Conservation (phyloP, 73 alveolate species). For the Halteria grandinella region DNA sequence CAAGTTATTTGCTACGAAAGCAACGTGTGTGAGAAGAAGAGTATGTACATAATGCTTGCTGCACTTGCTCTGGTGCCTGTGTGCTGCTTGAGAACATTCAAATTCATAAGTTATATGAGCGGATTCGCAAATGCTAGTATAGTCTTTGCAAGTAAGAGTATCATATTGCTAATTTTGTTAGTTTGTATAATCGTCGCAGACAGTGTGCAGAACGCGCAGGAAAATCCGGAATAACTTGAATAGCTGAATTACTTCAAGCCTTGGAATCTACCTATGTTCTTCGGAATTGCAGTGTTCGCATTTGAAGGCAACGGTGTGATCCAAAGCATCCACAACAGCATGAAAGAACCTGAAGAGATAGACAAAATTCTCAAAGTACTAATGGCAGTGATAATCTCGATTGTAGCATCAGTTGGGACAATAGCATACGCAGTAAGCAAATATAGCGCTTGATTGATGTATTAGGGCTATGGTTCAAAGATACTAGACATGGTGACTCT, state of each 20-base stretch:
- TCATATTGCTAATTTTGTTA: not conserved
- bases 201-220: constrained; percentile 19
- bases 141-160: constrained; percentile 22
- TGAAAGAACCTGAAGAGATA: constrained; percentile 62
- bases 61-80: constrained; percentile 54
- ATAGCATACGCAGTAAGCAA: constrained; percentile 47
- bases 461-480: constrained; percentile 52
- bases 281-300: constrained; percentile 68
- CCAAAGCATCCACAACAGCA: constrained; percentile 57
- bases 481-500: constrained; percentile 59
- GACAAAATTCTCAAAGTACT: not conserved
- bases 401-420: constrained; percentile 16
- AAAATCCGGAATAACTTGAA: not conserved
- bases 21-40: constrained; percentile 56
- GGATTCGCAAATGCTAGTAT: constrained; percentile 41
- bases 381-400: not conserved
- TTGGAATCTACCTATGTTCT: constrained; percentile 49
- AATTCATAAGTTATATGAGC: constrained; percentile 41
- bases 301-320: constrained; percentile 72
- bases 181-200: not conserved
- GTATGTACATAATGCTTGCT: constrained; percentile 36
- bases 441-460: not conserved
- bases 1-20: constrained; percentile 58
- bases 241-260: not conserved
- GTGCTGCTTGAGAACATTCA: constrained; percentile 52